These are phyloP conservation scores for Pythium aristosporum DNA, from an alignment of 352 stramenopile species.

Conservation along the genomic window DNA sequence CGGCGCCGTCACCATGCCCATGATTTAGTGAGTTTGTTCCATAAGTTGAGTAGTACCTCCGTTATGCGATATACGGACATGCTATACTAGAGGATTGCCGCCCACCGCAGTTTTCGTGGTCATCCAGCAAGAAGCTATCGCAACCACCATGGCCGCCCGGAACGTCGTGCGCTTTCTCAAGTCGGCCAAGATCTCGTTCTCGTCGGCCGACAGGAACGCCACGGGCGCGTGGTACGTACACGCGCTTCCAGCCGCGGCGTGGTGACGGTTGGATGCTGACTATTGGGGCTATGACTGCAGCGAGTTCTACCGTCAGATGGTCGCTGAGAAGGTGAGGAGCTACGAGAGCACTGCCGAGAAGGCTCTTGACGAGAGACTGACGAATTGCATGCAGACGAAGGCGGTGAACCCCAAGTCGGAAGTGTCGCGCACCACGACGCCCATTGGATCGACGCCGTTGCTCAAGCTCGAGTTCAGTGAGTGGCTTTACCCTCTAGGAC, in stretches of 20 bases:
- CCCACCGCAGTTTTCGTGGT: constrained; percentile 18
- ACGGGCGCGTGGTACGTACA: constrained; percentile 66
- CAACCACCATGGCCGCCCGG: constrained; percentile 59
- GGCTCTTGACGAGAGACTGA: neutral
- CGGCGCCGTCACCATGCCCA: neutral
- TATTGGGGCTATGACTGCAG: constrained; percentile 28
- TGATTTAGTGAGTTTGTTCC: neutral
- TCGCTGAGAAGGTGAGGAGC: constrained; percentile 57
- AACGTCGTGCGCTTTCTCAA: constrained; percentile 88
- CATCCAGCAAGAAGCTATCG: constrained; percentile 8
- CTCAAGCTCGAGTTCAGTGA: constrained; percentile 87
- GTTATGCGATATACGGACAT: constrained; percentile 1
- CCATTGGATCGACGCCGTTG: constrained; percentile 49
- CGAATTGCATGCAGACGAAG: constrained; percentile 46
- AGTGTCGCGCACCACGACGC: constrained; percentile 53
- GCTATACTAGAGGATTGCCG: constrained; percentile 13
- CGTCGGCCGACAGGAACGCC: constrained; percentile 70
- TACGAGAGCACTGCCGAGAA: neutral
- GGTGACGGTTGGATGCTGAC: constrained; percentile 5
- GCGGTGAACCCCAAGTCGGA: constrained; percentile 81
- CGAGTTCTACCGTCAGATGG: constrained; percentile 87
- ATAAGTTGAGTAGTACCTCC: neutral
- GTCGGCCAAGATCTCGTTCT: constrained; percentile 83
- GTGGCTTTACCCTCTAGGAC: constrained; percentile 6
- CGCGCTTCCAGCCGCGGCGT: neutral